Conservation (phyloP, 768 basidiomycete genomes). For the Lactifluus pinguis region DNA sequence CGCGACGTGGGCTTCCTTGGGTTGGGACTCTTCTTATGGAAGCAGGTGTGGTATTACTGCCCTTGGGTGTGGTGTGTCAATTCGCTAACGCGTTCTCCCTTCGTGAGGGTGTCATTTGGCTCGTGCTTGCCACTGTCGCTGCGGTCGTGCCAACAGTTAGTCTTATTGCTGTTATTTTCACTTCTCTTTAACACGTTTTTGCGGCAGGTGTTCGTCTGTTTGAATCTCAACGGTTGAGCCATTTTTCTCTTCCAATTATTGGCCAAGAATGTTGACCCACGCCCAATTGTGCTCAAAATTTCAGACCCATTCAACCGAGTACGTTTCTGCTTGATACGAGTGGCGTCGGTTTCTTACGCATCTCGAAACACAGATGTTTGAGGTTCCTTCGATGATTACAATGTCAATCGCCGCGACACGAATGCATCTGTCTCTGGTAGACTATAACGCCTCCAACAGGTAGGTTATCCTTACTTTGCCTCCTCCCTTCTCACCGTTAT, state of each 20-base stretch:
- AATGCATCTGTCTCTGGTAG: neutral
- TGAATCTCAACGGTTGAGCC: neutral
- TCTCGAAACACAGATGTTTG: neutral
- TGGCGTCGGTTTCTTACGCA: neutral
- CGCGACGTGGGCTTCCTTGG: neutral
- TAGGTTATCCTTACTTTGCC: neutral
- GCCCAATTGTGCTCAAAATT: neutral
- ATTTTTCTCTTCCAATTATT: neutral
- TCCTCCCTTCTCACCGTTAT: neutral
- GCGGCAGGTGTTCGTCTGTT: neutral
- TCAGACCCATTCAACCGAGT: neutral
- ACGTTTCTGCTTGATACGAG: neutral
- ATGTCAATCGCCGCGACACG: neutral
- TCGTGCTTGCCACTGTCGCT: neutral
- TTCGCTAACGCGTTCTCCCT: neutral
- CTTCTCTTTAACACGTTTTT: neutral
- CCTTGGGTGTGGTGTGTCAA: neutral
- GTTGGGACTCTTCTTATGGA: neutral
- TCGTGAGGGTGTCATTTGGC: neutral
- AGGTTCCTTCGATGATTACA: neutral
- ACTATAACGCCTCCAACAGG: neutral
- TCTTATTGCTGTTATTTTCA: neutral
- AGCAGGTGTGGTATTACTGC: neutral
- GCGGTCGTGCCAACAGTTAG: neutral
- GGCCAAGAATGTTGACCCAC: neutral